Evolutionary conservation across 495 filamentous ascomycete genomes (phyloP).

Genomic region (Pyronema omphalodes): DNA sequence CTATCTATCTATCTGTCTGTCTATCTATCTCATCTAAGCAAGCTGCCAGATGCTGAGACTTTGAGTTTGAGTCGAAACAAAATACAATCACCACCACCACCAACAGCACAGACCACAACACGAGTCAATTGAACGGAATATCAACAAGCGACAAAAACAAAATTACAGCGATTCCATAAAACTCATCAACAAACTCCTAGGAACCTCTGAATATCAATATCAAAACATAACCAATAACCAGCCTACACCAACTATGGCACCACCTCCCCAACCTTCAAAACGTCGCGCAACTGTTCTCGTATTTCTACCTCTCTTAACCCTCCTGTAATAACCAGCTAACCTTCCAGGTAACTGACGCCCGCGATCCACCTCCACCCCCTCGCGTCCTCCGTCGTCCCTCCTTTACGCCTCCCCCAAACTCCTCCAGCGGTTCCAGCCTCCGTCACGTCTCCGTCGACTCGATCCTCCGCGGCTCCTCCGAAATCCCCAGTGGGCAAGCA

Average conservation of each 20-base stretch:
- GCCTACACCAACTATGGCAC: background rate
- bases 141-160: too few species aligned
- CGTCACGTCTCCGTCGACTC: constrained; percentile 92
- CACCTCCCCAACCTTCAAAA: background rate
- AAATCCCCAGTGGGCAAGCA: constrained; percentile 88
- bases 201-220: too few species aligned
- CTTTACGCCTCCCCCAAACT: constrained; percentile 7
- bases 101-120: too few species aligned
- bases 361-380: constrained; percentile 22
- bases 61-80: too few species aligned
- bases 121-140: too few species aligned
- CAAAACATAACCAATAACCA: too few species aligned
- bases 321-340: background rate
- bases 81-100: too few species aligned
- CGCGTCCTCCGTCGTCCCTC: constrained; percentile 2
- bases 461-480: constrained; percentile 79
- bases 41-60: too few species aligned
- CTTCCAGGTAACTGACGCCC: constrained; percentile 6
- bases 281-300: constrained; percentile 21
- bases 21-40: too few species aligned
- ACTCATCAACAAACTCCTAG: too few species aligned
- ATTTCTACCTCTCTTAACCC: background rate
- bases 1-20: too few species aligned
- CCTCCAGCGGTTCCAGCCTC: constrained; percentile 7
- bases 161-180: too few species aligned